phyloP scores from a whole-genome alignment of 345 rosid genomes.

The Gynandropsis gynandra region DNA sequence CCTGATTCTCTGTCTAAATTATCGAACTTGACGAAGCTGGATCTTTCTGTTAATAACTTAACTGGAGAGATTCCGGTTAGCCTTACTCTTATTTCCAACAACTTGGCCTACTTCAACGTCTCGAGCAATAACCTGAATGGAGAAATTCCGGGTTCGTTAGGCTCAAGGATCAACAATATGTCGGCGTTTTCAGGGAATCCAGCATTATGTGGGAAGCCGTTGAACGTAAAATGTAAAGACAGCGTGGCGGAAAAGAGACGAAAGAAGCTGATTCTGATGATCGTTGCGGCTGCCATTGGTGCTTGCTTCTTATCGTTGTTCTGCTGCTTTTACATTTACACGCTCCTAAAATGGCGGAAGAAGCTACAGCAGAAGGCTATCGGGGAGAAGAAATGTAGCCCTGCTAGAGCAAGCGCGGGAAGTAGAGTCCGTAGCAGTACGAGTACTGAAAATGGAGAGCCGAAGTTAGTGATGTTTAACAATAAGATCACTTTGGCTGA shows the following conservation, averaged over 20 bases:
- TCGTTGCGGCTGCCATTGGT: conserved; percentile 48
- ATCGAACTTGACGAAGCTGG: conserved; percentile 48
- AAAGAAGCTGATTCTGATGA: conserved; percentile 50
- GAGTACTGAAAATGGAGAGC: conserved; percentile 69
- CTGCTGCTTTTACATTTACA: conserved; percentile 80
- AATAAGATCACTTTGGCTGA: conserved; percentile 83
- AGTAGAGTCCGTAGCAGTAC: conserved; percentile 79
- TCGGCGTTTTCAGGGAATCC: conserved; percentile 50
- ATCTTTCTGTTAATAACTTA: conserved; percentile 76
- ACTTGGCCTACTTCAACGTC: conserved; percentile 59
- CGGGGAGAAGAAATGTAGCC: conserved; percentile 85
- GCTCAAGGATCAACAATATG: conserved; percentile 51
- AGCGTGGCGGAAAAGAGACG: conserved; percentile 32
- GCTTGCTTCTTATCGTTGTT: conserved; percentile 53
- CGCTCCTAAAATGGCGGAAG: conserved; percentile 80
- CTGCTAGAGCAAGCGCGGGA: conserved; percentile 73
- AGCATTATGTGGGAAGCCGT: conserved; percentile 68
- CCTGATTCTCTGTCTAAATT: conserved; percentile 51
- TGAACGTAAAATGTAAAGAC: conserved; percentile 39
- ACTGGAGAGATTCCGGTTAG: conserved; percentile 61
- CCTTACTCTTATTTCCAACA: conserved; percentile 33
- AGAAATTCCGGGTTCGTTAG: conserved; percentile 52
- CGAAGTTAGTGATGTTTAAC: conserved; percentile 89
- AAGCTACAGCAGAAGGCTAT: conserved; percentile 55
- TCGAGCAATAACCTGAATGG: conserved; percentile 69